Base-by-base conservation (phyloP, 192 early-diverging fungal species). In the Rhizophagus clarus region DNA sequence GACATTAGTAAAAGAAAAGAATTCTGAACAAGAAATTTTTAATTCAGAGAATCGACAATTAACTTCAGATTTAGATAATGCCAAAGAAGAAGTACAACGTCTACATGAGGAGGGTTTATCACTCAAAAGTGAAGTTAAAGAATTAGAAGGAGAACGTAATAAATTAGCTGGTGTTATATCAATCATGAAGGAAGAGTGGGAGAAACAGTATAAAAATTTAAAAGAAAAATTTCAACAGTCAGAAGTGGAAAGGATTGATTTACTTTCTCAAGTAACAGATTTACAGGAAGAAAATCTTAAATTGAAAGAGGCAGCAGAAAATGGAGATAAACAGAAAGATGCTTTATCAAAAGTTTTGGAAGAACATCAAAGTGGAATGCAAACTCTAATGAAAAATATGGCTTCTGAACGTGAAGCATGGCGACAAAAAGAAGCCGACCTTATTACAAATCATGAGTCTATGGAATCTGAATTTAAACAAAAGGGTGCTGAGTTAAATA, bases 141-240 rank as follows among this genome's bases (percentile, higher is more conserved):
- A 74, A 34, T 17, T 60, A 24, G 26, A 74, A 29, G 73, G 49
- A n/a, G 56, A 29, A 37, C 73, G 49, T 61, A 32, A 74, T 61
- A 49, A 74, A 31, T 49, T 74, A 60, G 47, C 26, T 11, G 49
- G 49, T 2, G 47, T 74, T 32, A 49, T 74, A 56, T 24, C 22
- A 1, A 20, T 61, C 10, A 74, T 74, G 73, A 74, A 74, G 49
- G 28, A 20, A n/a, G 51, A 74, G 61, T 74, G 73, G 73, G 73
- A 74, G 31, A 51, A 61, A 24, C 32, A 51, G 61, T 74, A 74
- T 61, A 26, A 60, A 61, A 60, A 60, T 22, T 26, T 74, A 20
- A 29, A 31, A 24, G 15, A 14, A 11, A 14, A 74, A 60, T 74
- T 74, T 74, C 15, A 29, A 17, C 3, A 74, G 22, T 51, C 73